Evolutionary conservation across 164 flowering plant genomes (phyloP).

Genomic region (Tetrastigma voinierianum): DNA sequence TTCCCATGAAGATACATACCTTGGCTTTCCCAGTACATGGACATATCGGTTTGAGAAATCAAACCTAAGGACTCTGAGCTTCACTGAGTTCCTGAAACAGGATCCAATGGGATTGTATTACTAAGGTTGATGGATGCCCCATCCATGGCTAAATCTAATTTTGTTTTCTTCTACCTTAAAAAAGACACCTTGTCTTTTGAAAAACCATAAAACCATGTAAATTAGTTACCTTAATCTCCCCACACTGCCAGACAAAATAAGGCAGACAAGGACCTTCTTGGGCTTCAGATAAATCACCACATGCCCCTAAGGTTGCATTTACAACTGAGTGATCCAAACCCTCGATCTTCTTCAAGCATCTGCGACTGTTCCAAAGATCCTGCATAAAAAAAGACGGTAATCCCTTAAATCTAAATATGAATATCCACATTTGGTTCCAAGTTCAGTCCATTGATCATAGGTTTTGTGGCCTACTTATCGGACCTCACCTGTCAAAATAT

Average conservation of each 20-base stretch:
- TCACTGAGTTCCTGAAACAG: conserved; percentile 63
- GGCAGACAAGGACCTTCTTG: conserved; percentile 63
- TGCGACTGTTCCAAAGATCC: conserved; percentile 91
- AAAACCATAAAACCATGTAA: not conserved
- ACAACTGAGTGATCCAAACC: conserved; percentile 85
- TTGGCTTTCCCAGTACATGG: conserved; percentile 57
- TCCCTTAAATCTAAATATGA: not conserved
- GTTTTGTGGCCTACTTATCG: too few species aligned
- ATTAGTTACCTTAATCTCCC: conserved; percentile 58
- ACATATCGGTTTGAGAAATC: conserved; percentile 65
- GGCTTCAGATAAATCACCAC: conserved; percentile 50
- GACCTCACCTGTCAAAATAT: too few species aligned
- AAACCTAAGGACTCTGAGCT: conserved; percentile 74
- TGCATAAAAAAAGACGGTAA: conserved; percentile 17
- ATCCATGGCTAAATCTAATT: not conserved
- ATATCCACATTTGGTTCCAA: not conserved
- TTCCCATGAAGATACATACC: conserved; percentile 38
- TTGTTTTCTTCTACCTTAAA: not conserved
- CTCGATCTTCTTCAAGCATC: conserved; percentile 61
- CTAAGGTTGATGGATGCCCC: conserved; percentile 1
- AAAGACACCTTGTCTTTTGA: too few species aligned
- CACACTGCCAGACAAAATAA: conserved; percentile 84
- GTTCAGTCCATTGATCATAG: too few species aligned
- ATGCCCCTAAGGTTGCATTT: conserved; percentile 76
- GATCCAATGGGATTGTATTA: conserved; percentile 8